These are phyloP conservation scores for Tardiomyces blankii DNA, from an alignment of 1,139 yeast genomes.

Conservation along the genomic window DNA sequence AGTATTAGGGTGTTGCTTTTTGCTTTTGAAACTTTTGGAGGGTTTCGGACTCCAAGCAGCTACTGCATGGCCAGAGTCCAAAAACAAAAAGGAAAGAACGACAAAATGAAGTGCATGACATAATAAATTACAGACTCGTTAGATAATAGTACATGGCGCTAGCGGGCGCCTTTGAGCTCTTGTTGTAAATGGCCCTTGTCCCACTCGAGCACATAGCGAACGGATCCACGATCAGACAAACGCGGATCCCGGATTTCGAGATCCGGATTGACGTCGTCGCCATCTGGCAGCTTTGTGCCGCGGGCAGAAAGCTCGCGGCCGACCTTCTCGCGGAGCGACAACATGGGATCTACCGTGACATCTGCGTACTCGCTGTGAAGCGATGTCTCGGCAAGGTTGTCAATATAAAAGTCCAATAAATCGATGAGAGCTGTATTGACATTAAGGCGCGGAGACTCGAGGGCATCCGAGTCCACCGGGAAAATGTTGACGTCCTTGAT, in stretches of 20 bases:
- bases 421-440: conserved; percentile 52
- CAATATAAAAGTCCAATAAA: conserved; percentile 40
- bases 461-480: conserved; percentile 16
- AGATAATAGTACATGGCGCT: neutral
- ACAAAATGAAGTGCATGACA: too few species aligned
- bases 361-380: conserved; percentile 8
- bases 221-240: conserved; percentile 19
- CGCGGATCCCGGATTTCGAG: conserved; percentile 15
- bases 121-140: neutral
- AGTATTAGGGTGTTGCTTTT: neutral
- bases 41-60: too few species aligned
- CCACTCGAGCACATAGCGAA: conserved; percentile 22
- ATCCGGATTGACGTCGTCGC: neutral
- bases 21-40: too few species aligned
- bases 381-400: conserved; percentile 11
- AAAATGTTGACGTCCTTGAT: conserved; percentile 18
- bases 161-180: neutral
- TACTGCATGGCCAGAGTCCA: too few species aligned
- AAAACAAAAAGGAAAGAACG: too few species aligned
- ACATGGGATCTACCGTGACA: conserved; percentile 1
- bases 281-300: neutral
- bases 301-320: neutral
- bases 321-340: neutral
- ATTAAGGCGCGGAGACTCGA: conserved; percentile 22
- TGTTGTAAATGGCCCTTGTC: conserved; percentile 8